These are phyloP conservation scores for Ceratobasidium sp. DNA, from an alignment of 1,284 basidiomycete species.

Conservation along the genomic window DNA sequence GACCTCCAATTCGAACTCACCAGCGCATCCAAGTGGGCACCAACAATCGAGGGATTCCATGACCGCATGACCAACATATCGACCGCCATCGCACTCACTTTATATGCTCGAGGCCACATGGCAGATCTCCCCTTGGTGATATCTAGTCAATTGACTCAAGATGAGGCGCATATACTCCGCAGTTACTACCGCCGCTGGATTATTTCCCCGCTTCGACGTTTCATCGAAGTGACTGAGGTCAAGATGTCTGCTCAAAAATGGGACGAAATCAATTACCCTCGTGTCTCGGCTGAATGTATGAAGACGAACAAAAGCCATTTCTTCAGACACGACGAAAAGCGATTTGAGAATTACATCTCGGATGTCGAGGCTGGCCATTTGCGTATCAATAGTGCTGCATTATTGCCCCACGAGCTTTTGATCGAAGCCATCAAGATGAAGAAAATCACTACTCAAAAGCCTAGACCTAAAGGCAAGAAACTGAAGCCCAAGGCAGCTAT, in stretches of 20 bases:
- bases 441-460: too few species aligned
- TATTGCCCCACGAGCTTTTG: conserved; percentile 65
- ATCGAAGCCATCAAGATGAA: conserved; percentile 49
- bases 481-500: conserved; percentile 8
- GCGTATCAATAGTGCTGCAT: conserved; percentile 65
- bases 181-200: conserved; percentile 63
- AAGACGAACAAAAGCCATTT: conserved; percentile 61
- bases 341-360: conserved; percentile 64
- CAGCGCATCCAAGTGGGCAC: conserved; percentile 73
- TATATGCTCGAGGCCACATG: conserved; percentile 53
- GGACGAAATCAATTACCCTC: conserved; percentile 53
- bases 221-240: conserved; percentile 60
- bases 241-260: conserved; percentile 68
- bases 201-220: conserved; percentile 62
- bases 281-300: conserved; percentile 69
- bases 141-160: conserved; percentile 46
- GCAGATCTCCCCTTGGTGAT: conserved; percentile 44
- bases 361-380: conserved; percentile 62
- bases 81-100: conserved; percentile 63
- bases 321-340: conserved; percentile 61
- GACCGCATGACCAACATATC: conserved; percentile 69
- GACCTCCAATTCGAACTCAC: conserved; percentile 57
- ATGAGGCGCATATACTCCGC: conserved; percentile 56
- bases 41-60: conserved; percentile 63
- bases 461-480: neutral